Conservation (phyloP, 163 green algal genomes). For the Scenedesmus sp. region DNA sequence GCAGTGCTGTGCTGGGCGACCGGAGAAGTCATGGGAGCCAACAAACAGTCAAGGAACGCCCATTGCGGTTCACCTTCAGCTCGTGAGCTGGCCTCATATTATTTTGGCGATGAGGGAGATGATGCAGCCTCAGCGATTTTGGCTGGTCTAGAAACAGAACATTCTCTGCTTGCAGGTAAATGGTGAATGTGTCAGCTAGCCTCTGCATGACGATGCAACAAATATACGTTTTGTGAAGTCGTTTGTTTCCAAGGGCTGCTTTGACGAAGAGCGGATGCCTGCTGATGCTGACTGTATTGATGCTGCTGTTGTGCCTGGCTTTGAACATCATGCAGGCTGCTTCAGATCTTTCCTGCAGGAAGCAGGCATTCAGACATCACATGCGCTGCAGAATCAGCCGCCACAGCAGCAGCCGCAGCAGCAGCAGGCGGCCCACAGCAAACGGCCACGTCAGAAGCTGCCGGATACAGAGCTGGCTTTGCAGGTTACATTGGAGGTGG, state of each 20-base stretch:
- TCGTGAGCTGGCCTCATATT: neutral
- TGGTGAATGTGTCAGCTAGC: neutral
- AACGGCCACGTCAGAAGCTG: neutral
- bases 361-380: neutral
- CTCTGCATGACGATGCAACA: neutral
- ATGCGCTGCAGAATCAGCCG: neutral
- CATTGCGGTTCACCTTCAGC: neutral
- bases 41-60: neutral
- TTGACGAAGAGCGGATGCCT: neutral
- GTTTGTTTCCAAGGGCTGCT: neutral
- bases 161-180: conserved; percentile 6
- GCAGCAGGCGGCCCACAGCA: conserved; percentile 19
- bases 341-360: conserved; percentile 39
- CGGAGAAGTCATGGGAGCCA: neutral
- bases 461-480: conserved; percentile 30
- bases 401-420: conserved; percentile 11
- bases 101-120: neutral
- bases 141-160: conserved; percentile 11
- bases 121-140: neutral
- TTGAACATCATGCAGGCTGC: neutral
- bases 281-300: neutral
- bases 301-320: neutral
- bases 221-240: no score
- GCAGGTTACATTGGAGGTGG: conserved; percentile 29
- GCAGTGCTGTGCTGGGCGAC: neutral